Evolutionary conservation across 2,329 filamentous ascomycete genomes (phyloP).

Genomic region (Clarireedia monteithiana): DNA sequence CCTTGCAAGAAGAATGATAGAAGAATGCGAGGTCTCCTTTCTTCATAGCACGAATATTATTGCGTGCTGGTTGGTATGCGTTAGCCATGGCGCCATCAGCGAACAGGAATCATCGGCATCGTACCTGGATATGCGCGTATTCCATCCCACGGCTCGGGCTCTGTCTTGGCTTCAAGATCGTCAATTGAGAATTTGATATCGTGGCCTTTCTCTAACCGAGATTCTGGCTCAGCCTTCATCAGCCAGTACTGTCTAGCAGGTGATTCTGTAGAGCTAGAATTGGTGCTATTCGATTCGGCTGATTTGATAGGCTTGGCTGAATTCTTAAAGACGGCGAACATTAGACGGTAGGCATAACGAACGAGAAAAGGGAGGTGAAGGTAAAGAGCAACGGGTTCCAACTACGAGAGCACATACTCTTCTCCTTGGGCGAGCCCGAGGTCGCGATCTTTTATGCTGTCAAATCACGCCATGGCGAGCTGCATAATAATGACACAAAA

Average conservation of each 20-base stretch:
- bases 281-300: constrained; percentile 5
- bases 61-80: constrained; percentile 53
- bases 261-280: constrained; percentile 1
- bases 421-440: too few species aligned
- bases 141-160: constrained; percentile 85
- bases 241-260: constrained; percentile 57
- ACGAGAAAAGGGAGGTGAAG: neutral
- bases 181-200: constrained; percentile 95
- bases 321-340: constrained; percentile 4
- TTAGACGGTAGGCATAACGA: neutral
- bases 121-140: constrained; percentile 43
- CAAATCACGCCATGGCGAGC: too few species aligned
- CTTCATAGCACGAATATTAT: constrained; percentile 88
- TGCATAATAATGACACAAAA: too few species aligned
- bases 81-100: neutral
- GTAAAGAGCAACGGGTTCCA: neutral
- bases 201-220: constrained; percentile 75
- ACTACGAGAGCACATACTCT: neutral
- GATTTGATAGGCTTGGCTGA: constrained; percentile 1
- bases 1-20: constrained; percentile 91
- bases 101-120: constrained; percentile 15
- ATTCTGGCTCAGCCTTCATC: constrained; percentile 82
- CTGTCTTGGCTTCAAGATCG: constrained; percentile 63
- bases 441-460: too few species aligned
- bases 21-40: constrained; percentile 91